A percentile compares a stretch with the other conserved stretches of the same genome.
phyloP scores from a whole-genome alignment of 805 yeast species.

The Maudiozyma saulgeensis region DNA sequence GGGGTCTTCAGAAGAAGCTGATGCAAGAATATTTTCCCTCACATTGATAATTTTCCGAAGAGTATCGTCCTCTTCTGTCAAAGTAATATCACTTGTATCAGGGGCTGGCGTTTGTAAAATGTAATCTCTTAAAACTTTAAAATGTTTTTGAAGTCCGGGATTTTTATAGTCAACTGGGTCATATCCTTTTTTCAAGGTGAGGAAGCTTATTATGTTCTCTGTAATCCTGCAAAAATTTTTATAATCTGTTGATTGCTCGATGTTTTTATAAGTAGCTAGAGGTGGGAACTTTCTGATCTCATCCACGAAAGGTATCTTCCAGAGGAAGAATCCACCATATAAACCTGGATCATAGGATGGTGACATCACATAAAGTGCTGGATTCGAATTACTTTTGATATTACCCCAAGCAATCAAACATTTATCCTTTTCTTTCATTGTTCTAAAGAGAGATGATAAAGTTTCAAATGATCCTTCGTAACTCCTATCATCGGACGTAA shows the following conservation, averaged over 20 bases:
- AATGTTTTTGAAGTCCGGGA: constrained; percentile 61
- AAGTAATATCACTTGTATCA: constrained; percentile 8
- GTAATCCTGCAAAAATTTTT: constrained; percentile 18
- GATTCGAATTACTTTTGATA: constrained; percentile 42
- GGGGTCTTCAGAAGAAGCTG: constrained; percentile 18
- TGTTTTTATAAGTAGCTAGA: constrained; percentile 5
- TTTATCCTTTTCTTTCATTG: constrained; percentile 41
- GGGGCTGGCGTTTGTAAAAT: constrained; percentile 42
- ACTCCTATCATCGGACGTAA: constrained; percentile 57
- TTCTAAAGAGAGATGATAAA: constrained; percentile 56
- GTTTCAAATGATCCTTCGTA: constrained; percentile 57
- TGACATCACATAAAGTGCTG: constrained; percentile 48
- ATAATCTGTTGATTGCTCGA: constrained; percentile 9
- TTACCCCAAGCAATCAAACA: constrained; percentile 72
- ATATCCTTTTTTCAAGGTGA: constrained; percentile 40
- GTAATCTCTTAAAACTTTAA: constrained; percentile 52
- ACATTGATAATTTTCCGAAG: constrained; percentile 23
- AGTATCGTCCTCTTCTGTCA: constrained; percentile 29
- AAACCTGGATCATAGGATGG: constrained; percentile 35
- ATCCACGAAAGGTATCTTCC: constrained; percentile 63
- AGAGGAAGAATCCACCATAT: constrained; percentile 63
- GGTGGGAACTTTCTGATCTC: constrained; percentile 61
- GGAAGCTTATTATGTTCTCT: constrained; percentile 29
- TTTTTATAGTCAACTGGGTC: constrained; percentile 50
- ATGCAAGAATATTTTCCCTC: constrained; percentile 21